phyloP scores from a whole-genome alignment of 164 flowering plant species.

The Macadamia integrifolia region DNA sequence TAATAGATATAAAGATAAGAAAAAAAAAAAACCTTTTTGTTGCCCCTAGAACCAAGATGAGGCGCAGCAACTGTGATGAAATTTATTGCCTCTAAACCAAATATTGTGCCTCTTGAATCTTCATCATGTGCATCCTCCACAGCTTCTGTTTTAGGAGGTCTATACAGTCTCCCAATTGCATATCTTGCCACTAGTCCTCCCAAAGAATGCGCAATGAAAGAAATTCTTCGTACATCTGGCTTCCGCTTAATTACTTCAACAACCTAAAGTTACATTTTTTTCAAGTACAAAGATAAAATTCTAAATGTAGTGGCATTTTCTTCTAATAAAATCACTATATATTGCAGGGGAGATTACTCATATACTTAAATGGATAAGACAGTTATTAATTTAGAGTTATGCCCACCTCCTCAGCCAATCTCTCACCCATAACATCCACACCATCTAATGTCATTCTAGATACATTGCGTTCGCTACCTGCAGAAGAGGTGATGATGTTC shows the following conservation, averaged over 20 bases:
- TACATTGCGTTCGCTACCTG: constrained; percentile 83
- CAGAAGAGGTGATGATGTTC: constrained; percentile 13
- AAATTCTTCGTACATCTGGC: constrained; percentile 61
- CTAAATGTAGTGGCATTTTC: too few species aligned
- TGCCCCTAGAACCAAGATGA: constrained; percentile 97
- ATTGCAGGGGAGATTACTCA: not conserved
- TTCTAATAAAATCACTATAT: not conserved
- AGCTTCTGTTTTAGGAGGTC: constrained; percentile 31
- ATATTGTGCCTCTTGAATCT: constrained; percentile 53
- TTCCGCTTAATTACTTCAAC: constrained; percentile 53
- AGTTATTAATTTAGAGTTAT: not conserved
- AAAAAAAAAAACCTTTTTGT: constrained; percentile 65
- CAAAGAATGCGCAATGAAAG: constrained; percentile 88
- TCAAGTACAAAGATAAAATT: not conserved
- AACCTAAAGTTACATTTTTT: constrained; percentile 35
- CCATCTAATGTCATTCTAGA: constrained; percentile 75
- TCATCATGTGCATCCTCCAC: constrained; percentile 17
- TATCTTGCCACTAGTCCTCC: constrained; percentile 98
- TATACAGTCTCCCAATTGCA: constrained; percentile 81
- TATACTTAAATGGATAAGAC: not conserved
- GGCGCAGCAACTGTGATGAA: constrained; percentile 95
- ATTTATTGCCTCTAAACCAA: constrained; percentile 82
- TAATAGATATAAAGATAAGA: not conserved
- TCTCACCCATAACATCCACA: constrained; percentile 95
- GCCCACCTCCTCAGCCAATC: constrained; percentile 84